Conservation (phyloP, 345 rosid species). For the Aurinia saxatilis region DNA sequence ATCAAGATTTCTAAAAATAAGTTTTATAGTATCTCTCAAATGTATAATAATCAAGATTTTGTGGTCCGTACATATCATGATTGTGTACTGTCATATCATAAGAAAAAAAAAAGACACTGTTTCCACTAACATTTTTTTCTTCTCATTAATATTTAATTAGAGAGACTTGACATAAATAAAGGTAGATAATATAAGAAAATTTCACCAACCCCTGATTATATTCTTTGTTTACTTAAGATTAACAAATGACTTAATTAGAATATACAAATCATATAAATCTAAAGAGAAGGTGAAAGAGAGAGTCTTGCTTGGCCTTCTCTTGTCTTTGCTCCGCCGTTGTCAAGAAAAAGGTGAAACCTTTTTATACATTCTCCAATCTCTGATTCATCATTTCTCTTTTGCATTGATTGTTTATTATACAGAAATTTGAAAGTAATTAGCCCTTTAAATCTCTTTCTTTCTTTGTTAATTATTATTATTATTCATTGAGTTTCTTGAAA, state of each 20-base stretch:
- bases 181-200: too few species aligned
- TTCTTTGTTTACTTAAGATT: background rate
- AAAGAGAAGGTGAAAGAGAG: background rate
- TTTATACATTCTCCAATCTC: conserved; percentile 13
- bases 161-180: too few species aligned
- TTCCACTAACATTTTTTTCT: background rate
- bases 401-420: conserved; percentile 2
- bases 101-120: too few species aligned
- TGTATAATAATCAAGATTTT: background rate
- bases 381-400: conserved; percentile 9
- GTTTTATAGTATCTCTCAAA: background rate
- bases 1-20: background rate
- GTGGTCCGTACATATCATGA: background rate
- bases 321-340: conserved; percentile 17
- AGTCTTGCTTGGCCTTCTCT: background rate
- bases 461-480: too few species aligned
- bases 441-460: background rate
- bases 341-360: conserved; percentile 16
- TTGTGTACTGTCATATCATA: too few species aligned
- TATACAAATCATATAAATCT: background rate
- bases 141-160: too few species aligned
- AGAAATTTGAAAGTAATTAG: background rate
- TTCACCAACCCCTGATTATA: conserved; percentile 2
- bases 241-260: background rate
- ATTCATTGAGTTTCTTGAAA: background rate